phyloP scores from a whole-genome alignment of 2,329 filamentous ascomycete genomes.

The Ascochyta rabiei region DNA sequence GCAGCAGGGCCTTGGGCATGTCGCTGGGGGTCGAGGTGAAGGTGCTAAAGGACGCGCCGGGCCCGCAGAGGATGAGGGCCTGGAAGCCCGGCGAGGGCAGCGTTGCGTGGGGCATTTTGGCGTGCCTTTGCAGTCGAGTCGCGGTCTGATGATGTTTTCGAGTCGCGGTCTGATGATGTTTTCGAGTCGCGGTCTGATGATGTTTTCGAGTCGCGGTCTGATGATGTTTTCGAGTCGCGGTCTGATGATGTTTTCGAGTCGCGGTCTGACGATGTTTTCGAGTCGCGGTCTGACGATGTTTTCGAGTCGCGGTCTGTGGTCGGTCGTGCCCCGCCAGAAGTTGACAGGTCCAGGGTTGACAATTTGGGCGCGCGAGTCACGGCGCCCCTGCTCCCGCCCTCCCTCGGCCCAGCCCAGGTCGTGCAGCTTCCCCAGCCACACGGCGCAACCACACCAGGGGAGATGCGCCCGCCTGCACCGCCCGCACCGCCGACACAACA shows the following conservation, averaged over 20 bases:
- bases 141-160: too few species aligned
- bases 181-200: too few species aligned
- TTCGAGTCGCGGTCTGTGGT: too few species aligned
- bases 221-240: too few species aligned
- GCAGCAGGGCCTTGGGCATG: constrained; percentile 80
- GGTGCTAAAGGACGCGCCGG: constrained; percentile 80
- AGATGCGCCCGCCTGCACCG: neutral
- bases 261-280: too few species aligned
- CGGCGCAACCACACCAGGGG: too few species aligned
- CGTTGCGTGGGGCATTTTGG: constrained; percentile 74
- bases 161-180: too few species aligned
- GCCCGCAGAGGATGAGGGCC: constrained; percentile 82
- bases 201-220: too few species aligned
- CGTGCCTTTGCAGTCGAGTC: too few species aligned
- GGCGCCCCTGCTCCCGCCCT: too few species aligned
- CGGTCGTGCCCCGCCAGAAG: neutral
- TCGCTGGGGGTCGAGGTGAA: constrained; percentile 82
- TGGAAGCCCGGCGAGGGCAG: constrained; percentile 79
- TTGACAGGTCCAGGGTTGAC: neutral
- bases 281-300: too few species aligned
- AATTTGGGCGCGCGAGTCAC: neutral
- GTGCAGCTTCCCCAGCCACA: neutral
- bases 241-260: too few species aligned
- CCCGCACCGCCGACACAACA: neutral
- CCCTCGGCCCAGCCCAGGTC: neutral